A percentile compares a stretch with the other conserved stretches of the same genome.
Evolutionary conservation across 2,329 filamentous ascomycete genomes (phyloP).

Genomic region (Paecilomyces dactylethromorphus): DNA sequence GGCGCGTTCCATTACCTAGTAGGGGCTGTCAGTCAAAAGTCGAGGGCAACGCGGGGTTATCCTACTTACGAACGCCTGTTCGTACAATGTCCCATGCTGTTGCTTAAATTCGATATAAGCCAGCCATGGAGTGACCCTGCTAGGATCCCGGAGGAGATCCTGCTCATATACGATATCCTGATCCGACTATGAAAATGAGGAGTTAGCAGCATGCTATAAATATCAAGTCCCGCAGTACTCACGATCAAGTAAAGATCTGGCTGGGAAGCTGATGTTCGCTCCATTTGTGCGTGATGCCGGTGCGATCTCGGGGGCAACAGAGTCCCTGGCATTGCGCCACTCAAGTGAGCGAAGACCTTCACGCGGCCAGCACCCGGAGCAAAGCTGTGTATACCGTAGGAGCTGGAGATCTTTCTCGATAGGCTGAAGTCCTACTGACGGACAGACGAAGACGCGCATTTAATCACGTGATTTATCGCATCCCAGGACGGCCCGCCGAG

Average conservation of each 20-base stretch:
- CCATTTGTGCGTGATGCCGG: slow-evolving; percentile 38
- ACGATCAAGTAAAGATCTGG: slow-evolving; percentile 42
- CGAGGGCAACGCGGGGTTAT: not conserved
- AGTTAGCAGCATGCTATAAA: slow-evolving; percentile 24
- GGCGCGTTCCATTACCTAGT: not conserved
- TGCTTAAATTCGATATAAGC: slow-evolving; percentile 88
- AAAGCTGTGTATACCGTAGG: slow-evolving; percentile 16
- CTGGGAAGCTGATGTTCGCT: slow-evolving; percentile 34
- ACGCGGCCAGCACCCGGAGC: slow-evolving; percentile 22
- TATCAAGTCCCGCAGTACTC: slow-evolving; percentile 15
- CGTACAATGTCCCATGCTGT: slow-evolving; percentile 74
- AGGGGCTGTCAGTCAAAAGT: slow-evolving; percentile 1
- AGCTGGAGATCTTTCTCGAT: slow-evolving; percentile 21
- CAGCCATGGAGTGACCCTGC: slow-evolving; percentile 88
- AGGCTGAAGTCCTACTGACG: slow-evolving; percentile 11
- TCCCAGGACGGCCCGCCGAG: slow-evolving; percentile 6
- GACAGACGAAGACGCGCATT: slow-evolving; percentile 19
- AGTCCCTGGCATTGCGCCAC: slow-evolving; percentile 45
- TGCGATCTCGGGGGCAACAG: slow-evolving; percentile 40
- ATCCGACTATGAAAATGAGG: slow-evolving; percentile 55
- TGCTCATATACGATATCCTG: slow-evolving; percentile 96
- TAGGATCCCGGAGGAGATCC: slow-evolving; percentile 79
- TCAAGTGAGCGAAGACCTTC: slow-evolving; percentile 30
- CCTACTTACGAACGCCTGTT: slow-evolving; percentile 66
- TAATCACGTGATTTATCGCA: slow-evolving; percentile 19